Conservation (phyloP, 2,329 filamentous ascomycete genomes). For the Hymenotorrendiella dingleyae region DNA sequence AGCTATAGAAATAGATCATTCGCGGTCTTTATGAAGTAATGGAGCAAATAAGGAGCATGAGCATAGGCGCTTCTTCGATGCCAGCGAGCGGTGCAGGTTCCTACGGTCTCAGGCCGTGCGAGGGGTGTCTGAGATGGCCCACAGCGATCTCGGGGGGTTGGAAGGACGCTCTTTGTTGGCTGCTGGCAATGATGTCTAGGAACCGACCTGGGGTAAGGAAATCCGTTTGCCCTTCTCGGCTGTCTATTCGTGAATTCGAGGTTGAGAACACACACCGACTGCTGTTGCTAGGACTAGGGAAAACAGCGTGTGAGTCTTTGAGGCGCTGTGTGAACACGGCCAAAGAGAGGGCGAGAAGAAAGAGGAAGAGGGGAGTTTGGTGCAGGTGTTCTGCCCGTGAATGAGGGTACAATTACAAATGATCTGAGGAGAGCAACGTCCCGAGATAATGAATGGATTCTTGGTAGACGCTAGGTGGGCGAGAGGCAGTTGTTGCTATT, state of each 20-base stretch:
- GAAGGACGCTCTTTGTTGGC: slow-evolving; percentile 40
- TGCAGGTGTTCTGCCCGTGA: slow-evolving; percentile 13
- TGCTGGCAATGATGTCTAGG: slow-evolving; percentile 43
- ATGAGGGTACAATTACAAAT: too few relatives aligned
- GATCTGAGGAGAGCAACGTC: too few relatives aligned
- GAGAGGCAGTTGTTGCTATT: too few relatives aligned
- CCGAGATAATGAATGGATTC: too few relatives aligned
- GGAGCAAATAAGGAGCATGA: slow-evolving; percentile 19
- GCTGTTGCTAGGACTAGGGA: slow-evolving; percentile 7
- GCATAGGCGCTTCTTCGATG: slow-evolving; percentile 21
- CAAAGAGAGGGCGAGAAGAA: too few relatives aligned
- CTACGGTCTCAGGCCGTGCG: slow-evolving; percentile 21
- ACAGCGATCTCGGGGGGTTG: slow-evolving; percentile 36
- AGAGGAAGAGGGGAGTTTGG: slow-evolving; percentile 11
- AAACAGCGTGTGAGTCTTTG: slow-evolving; percentile 15
- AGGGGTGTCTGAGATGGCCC: slow-evolving; percentile 21
- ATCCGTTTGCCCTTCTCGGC: slow-evolving; percentile 44
- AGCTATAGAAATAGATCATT: slow-evolving; percentile 17
- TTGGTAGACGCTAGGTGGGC: too few relatives aligned
- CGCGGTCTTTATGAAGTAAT: slow-evolving; percentile 19
- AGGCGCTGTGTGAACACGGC: too few relatives aligned
- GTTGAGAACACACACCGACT: slow-evolving; percentile 36
- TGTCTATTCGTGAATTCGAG: slow-evolving; percentile 39
- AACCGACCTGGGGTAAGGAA: slow-evolving; percentile 36
- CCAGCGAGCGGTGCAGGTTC: slow-evolving; percentile 20